Evolutionary conservation across 1,284 basidiomycete species (phyloP).

Genomic region (Ganoderma lingzhi): DNA sequence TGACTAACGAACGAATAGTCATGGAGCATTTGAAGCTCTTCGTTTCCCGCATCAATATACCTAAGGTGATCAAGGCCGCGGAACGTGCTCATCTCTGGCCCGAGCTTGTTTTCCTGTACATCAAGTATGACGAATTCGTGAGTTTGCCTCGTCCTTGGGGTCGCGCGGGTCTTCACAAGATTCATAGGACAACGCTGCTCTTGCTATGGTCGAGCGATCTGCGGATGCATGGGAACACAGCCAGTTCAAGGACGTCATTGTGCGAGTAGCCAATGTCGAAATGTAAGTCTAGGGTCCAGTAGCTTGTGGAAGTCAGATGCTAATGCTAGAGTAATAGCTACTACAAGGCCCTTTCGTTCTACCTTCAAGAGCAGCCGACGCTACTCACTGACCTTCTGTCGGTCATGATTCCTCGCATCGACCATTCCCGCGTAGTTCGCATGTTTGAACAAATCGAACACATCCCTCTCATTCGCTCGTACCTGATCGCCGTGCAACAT

Average conservation of each 20-base stretch:
- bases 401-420: conserved; percentile 92
- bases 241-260: conserved; percentile 97
- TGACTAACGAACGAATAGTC: conserved; percentile 53
- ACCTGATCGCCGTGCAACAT: conserved; percentile 96
- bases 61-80: conserved; percentile 91
- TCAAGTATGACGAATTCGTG: conserved; percentile 96
- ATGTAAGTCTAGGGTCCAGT: conserved; percentile 61
- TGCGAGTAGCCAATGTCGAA: conserved; percentile 97
- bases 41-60: conserved; percentile 97
- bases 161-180: conserved; percentile 17
- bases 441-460: conserved; percentile 97
- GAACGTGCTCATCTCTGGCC: conserved; percentile 99
- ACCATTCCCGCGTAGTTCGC: conserved; percentile 94
- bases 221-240: conserved; percentile 99
- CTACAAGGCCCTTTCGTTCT: conserved; percentile 90
- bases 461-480: conserved; percentile 94
- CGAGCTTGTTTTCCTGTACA: conserved; percentile 98
- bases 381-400: conserved; percentile 94
- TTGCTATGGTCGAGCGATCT: conserved; percentile 98
- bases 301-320: conserved; percentile 6
- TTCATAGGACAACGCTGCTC: conserved; percentile 88
- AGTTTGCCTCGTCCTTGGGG: conserved; percentile 38
- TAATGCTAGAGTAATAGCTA: conserved; percentile 57
- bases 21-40: conserved; percentile 99
- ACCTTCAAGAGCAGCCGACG: conserved; percentile 93